Evolutionary conservation across 2,329 filamentous ascomycete species (phyloP).

Genomic region (Fusarium sp.): DNA sequence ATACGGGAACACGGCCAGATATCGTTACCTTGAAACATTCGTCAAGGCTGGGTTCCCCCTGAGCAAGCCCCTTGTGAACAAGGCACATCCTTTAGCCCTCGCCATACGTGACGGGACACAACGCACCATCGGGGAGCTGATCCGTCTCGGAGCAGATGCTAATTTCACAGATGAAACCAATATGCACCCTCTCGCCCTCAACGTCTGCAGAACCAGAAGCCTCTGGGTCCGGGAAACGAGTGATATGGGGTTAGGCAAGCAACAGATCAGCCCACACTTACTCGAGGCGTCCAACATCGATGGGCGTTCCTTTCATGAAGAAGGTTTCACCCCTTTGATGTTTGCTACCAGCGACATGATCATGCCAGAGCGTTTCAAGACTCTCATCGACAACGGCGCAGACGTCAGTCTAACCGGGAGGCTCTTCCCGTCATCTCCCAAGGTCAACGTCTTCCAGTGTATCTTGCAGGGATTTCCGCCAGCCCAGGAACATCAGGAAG

Average conservation of each 20-base stretch:
- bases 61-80: not conserved
- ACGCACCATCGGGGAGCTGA: not conserved
- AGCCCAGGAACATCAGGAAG: not conserved
- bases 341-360: slow-evolving; percentile 13
- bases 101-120: not conserved
- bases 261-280: not conserved
- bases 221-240: not conserved
- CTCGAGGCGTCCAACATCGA: not conserved
- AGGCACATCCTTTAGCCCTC: not conserved
- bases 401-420: not conserved
- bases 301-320: not conserved
- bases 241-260: not conserved
- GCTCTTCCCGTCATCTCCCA: not conserved
- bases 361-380: not conserved
- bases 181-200: not conserved
- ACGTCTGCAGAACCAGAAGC: not conserved
- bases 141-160: not conserved
- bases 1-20: not conserved
- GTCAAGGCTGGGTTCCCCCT: not conserved
- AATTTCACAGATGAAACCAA: not conserved
- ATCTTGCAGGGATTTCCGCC: slow-evolving; percentile 1
- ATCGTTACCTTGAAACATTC: not conserved
- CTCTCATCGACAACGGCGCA: not conserved
- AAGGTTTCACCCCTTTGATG: slow-evolving; percentile 14
- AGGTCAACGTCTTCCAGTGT: slow-evolving; percentile 6